Conservation (phyloP, 352 stramenopile genomes). For the Elongisporangium anandrum region DNA sequence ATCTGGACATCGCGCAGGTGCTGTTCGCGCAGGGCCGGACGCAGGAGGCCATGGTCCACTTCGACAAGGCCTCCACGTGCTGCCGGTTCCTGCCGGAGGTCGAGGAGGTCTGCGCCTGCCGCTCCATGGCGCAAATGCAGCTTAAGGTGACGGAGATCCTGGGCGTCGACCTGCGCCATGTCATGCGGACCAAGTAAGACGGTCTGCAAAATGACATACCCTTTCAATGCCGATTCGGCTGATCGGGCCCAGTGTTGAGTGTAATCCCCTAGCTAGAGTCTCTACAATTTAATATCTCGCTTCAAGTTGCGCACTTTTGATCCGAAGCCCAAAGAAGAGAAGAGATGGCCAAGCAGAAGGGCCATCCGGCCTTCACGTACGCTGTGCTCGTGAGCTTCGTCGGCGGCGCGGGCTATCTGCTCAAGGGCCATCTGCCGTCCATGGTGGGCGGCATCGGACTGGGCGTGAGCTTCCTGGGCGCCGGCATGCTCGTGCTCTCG, state of each 20-base stretch:
- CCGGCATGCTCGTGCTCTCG: constrained; percentile 57
- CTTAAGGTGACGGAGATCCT: constrained; percentile 81
- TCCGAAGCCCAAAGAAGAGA: not conserved
- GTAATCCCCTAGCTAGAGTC: constrained; percentile 6
- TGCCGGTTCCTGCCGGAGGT: constrained; percentile 83
- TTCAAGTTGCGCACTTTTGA: not conserved
- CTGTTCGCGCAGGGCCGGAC: constrained; percentile 79
- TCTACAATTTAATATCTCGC: constrained; percentile 9
- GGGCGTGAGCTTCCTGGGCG: constrained; percentile 61
- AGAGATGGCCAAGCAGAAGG: constrained; percentile 20
- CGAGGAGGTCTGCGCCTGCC: constrained; percentile 73
- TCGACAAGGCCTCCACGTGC: constrained; percentile 58
- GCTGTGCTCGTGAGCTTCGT: constrained; percentile 58
- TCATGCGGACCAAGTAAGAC: constrained; percentile 72
- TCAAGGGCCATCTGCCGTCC: constrained; percentile 61
- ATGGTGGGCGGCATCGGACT: constrained; percentile 60
- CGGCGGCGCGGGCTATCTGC: constrained; percentile 52
- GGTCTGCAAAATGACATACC: constrained; percentile 6
- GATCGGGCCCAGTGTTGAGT: not conserved
- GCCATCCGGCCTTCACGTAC: constrained; percentile 73
- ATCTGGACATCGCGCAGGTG: constrained; percentile 84
- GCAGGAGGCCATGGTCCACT: constrained; percentile 67
- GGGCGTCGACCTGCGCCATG: constrained; percentile 79
- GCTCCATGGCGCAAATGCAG: constrained; percentile 83
- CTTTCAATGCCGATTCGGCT: constrained; percentile 4